Base-by-base conservation (phyloP, 805 yeast species). In the Candida coleopterorum region DNA sequence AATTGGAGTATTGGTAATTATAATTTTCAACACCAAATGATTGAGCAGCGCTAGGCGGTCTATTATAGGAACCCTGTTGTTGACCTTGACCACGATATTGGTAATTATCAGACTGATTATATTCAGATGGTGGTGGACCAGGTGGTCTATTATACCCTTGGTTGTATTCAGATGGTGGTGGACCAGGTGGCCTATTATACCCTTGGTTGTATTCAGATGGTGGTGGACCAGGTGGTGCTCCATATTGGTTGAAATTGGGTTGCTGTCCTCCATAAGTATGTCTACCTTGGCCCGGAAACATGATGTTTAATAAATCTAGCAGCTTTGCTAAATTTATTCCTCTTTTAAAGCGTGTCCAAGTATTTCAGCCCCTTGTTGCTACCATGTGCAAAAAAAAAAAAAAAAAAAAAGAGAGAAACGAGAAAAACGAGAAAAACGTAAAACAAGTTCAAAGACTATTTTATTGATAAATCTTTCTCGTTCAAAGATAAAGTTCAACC, bases 1-100 rank as follows among this genome's bases (percentile, higher is more conserved):
- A 81, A 48, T 76, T 72, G 9, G 90, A 81, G 56, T 79, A 79
- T 52, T 77, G 80, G 49, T 63, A 74, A 14, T 62, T 66, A 48
- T 55, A 43, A n/a, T 44, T 43, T 9, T 41, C 44, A 14, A 43
- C 49, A 2, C 49, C 49, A 35, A 45, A 45, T 4, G 49, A 47
- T 32, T 43, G 48, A 9, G 34, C 30, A n/a, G 39, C 42, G 11
- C 35, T 27, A 9, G 38, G 32, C 11, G 49, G 49, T 15, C 37
- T 39, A 4, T 41, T 12, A 12, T 39, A 34, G 14, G 27, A 32
- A 6, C 38, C 37, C n/a, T n/a, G n/a, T 10, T 31, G 33, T 24
- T 25, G 40, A 39, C 35, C 37, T 25, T 35, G 48, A 39, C 18
- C 38, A 9, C 22, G 23, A 17, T 33, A 22, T 18, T 33, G 36